These are phyloP conservation scores for Claviceps citrina DNA, from an alignment of 2,329 filamentous ascomycete species.

Conservation along the genomic window DNA sequence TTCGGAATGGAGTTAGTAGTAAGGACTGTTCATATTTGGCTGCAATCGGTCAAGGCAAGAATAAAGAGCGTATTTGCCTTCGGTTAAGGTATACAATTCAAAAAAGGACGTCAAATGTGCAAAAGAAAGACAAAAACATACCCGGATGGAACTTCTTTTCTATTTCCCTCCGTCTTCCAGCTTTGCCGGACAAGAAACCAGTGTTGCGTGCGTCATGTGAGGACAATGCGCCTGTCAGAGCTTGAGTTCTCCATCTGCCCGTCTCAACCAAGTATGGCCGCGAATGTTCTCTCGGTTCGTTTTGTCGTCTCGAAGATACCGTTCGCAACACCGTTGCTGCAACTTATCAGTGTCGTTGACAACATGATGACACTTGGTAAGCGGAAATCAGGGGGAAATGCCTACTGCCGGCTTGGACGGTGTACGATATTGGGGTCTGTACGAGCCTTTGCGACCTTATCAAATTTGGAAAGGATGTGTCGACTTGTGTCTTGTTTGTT, in stretches of 20 bases:
- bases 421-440: too few species aligned
- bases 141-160: not conserved
- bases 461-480: not conserved
- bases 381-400: too few species aligned
- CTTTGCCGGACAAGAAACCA: too few species aligned
- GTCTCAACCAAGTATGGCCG: not conserved
- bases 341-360: too few species aligned
- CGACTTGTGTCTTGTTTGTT: not conserved
- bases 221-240: not conserved
- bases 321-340: not conserved
- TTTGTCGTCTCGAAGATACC: not conserved
- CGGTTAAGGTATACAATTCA: slow-evolving; percentile 39
- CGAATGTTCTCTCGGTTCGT: not conserved
- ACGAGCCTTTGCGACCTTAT: too few species aligned
- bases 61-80: slow-evolving; percentile 34
- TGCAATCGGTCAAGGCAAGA: slow-evolving; percentile 44
- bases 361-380: not conserved
- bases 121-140: slow-evolving; percentile 5
- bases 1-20: slow-evolving; percentile 45
- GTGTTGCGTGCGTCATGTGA: slow-evolving; percentile 3
- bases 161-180: not conserved
- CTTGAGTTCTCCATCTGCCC: not conserved
- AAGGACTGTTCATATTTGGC: slow-evolving; percentile 46
- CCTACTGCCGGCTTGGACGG: too few species aligned
- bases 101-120: slow-evolving; percentile 31